Evolutionary conservation across 306 rosid genomes (phyloP).

Genomic region (Dalbergia oliveri): DNA sequence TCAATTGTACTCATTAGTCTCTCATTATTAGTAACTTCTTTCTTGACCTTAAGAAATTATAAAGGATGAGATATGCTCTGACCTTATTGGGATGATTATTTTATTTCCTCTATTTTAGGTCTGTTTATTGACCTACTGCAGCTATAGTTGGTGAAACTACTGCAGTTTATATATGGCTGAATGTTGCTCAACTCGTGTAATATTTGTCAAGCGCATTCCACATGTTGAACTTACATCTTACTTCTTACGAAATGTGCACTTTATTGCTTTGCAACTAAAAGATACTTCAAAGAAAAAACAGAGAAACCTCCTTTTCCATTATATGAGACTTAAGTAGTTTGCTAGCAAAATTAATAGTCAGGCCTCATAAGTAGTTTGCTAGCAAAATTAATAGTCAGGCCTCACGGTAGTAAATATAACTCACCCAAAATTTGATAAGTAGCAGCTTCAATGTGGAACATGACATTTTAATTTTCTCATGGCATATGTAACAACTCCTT

Average conservation of each 20-base stretch:
- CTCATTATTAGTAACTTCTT: conserved; percentile 8
- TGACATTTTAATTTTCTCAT: conserved; percentile 6
- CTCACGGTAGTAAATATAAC: conserved; percentile 2
- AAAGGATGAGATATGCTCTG: conserved; percentile 23
- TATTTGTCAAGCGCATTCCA: conserved; percentile 17
- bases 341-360: conserved; percentile 27
- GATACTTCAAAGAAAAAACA: neutral
- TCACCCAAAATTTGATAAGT: conserved; percentile 18
- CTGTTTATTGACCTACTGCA: neutral
- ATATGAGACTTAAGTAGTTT: conserved; percentile 18
- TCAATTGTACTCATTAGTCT: conserved; percentile 37
- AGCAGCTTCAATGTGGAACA: conserved; percentile 28
- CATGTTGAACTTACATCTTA: conserved; percentile 4
- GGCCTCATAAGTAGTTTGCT: conserved; percentile 12
- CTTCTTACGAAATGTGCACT: neutral
- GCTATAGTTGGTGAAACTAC: conserved; percentile 27
- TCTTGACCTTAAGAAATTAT: conserved; percentile 26
- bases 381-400: conserved; percentile 27
- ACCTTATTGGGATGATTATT: neutral
- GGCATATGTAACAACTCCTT: conserved; percentile 31
- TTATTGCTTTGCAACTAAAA: conserved; percentile 20
- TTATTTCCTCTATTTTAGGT: conserved; percentile 26
- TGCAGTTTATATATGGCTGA: conserved; percentile 23
- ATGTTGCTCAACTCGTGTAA: conserved; percentile 24
- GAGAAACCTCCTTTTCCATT: conserved; percentile 17